A percentile compares a stretch with the other conserved stretches of the same genome.
Conservation (phyloP, 2,329 filamentous ascomycete species). For the Epichloe glyceriae region DNA sequence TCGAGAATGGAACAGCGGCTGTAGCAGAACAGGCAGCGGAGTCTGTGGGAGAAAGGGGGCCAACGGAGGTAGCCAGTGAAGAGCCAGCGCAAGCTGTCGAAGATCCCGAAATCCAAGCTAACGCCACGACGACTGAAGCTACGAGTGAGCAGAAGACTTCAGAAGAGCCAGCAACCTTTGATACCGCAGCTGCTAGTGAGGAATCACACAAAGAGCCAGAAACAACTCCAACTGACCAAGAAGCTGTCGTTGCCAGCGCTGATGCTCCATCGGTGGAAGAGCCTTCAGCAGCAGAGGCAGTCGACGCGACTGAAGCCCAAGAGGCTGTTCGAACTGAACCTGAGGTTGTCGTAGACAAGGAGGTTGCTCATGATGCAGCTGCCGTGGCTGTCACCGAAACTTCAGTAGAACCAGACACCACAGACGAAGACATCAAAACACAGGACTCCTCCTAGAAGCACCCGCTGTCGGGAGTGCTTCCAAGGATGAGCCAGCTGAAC, state of each 20-base stretch:
- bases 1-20: slow-evolving; percentile 6
- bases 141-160: neutral
- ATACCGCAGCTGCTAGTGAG: neutral
- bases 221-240: neutral
- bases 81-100: neutral
- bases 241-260: neutral
- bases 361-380: neutral
- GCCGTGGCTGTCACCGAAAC: neutral
- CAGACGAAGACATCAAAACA: neutral
- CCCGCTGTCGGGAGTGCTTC: neutral
- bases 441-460: neutral
- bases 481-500: neutral
- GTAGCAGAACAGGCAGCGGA: slow-evolving; percentile 10
- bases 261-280: neutral
- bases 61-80: neutral
- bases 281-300: neutral
- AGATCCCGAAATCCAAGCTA: neutral
- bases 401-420: slow-evolving; percentile 4
- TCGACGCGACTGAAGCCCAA: neutral
- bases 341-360: neutral
- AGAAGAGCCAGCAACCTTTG: neutral
- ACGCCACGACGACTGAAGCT: neutral
- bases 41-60: slow-evolving; percentile 3
- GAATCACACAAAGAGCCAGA: neutral
- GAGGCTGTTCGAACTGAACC: neutral